phyloP scores from a whole-genome alignment of 805 yeast species.

The Starmerella geochares region DNA sequence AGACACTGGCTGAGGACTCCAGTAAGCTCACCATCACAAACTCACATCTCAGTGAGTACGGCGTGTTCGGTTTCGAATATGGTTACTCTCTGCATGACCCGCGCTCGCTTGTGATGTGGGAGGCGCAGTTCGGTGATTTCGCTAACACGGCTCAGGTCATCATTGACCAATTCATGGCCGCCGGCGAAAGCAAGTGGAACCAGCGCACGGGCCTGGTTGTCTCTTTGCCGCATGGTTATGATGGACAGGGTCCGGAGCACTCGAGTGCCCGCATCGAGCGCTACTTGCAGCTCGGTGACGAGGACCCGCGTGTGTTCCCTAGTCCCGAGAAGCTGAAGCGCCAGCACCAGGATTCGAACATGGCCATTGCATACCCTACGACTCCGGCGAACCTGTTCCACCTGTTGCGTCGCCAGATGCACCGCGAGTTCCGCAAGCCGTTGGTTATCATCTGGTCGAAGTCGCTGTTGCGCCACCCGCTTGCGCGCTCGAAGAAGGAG shows the following conservation, averaged over 20 bases:
- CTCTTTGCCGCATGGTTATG: slow-evolving; percentile 97
- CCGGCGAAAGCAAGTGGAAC: slow-evolving; percentile 97
- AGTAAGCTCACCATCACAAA: slow-evolving; percentile 81
- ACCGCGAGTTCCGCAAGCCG: slow-evolving; percentile 90
- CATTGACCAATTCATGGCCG: slow-evolving; percentile 89
- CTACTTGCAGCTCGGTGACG: slow-evolving; percentile 89
- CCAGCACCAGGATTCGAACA: slow-evolving; percentile 97
- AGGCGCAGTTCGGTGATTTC: slow-evolving; percentile 99
- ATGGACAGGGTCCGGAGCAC: slow-evolving; percentile 99
- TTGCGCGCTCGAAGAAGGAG: slow-evolving; percentile 72
- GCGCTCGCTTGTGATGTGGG: slow-evolving; percentile 96
- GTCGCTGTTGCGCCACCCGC: slow-evolving; percentile 89
- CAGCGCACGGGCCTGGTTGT: slow-evolving; percentile 95
- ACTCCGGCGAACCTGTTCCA: slow-evolving; percentile 97
- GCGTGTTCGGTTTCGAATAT: slow-evolving; percentile 98
- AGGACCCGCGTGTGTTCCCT: slow-evolving; percentile 93
- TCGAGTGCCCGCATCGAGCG: slow-evolving; percentile 96
- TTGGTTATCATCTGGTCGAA: slow-evolving; percentile 82
- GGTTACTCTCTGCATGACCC: slow-evolving; percentile 98
- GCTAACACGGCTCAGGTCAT: slow-evolving; percentile 99
- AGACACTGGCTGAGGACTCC: slow-evolving; percentile 67
- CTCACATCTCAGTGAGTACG: slow-evolving; percentile 95
- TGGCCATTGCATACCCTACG: slow-evolving; percentile 96
- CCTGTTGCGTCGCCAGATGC: slow-evolving; percentile 95
- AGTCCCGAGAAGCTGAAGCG: slow-evolving; percentile 75